Base-by-base conservation (phyloP, 441 rosid species). In the Mallotus japonicus region DNA sequence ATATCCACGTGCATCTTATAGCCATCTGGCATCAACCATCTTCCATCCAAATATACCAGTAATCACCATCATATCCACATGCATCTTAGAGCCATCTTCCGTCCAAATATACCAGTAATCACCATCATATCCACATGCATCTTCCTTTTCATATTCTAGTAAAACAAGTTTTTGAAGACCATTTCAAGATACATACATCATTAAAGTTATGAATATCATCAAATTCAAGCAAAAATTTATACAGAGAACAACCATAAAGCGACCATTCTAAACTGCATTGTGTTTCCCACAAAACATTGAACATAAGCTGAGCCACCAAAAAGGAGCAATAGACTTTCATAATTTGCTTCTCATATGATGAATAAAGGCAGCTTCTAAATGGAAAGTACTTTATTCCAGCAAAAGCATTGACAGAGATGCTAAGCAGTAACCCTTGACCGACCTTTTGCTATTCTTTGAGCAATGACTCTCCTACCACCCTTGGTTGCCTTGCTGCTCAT, bases 401-500 rank as follows among this genome's bases (percentile, higher is more conserved):
- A 17, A 46, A 66, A 15, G 8, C 47, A 32, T 57, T 19, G 46
- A 42, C 5, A 50, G 47, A 70, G 75, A 75, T 60, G 77, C 85
- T 89, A 91, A 37, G 97, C 97, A 0, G 98, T 88, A 68, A 93
- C 82, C 87, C 99, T 90, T 58, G 86, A 79, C 55, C 99, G 93
- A 37, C 98, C 98, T 82, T 95, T 95, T 7, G 98, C 99, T 77
- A 93, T 83, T 80, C 99, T 89, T 67, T 98, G 91, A 77, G 97
- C 98, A 71, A 95, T 95, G 76, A 95, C 98, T 82, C 87, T 89
- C 60, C 95, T 85, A 22, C 99, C 99, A 59, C 99, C 99, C 83
- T 89, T 95, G 50, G 98, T 95, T 76, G 98, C 95, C 82, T 93
- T 95, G 54, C 98, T 95, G 99, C 75, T 75, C 77, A 84, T 69